Evolutionary conservation across 192 early-diverging fungal genomes (phyloP).

Genomic region (Oehlia diaphana): DNA sequence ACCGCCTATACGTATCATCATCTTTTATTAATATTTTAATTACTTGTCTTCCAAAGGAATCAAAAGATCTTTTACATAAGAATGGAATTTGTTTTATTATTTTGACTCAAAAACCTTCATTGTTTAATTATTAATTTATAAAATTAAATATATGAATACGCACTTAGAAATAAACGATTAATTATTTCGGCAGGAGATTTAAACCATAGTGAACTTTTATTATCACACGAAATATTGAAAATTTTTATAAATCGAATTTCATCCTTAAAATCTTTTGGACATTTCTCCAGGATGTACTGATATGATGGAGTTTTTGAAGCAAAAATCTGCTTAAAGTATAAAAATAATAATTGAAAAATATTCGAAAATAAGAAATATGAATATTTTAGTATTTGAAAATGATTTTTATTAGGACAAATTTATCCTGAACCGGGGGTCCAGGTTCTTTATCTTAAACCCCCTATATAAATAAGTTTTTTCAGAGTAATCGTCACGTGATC

Average conservation of each 20-base stretch:
- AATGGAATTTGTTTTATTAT: background rate
- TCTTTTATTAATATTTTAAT: background rate
- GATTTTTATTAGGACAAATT: no score
- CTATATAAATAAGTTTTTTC: no score
- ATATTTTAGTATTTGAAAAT: no score
- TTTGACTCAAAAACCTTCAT: background rate
- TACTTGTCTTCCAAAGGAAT: background rate
- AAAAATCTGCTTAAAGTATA: no score
- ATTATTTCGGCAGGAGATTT: background rate
- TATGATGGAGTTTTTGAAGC: no score
- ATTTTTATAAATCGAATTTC: background rate
- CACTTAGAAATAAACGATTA: background rate
- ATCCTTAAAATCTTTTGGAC: background rate
- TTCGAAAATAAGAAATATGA: no score
- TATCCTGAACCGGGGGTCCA: no score
- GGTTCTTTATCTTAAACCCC: no score
- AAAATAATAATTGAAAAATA: no score
- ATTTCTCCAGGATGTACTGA: background rate
- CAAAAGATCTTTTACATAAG: background rate
- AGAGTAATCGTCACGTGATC: no score
- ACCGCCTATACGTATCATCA: background rate
- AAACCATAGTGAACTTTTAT: background rate
- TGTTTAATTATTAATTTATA: background rate
- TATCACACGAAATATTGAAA: background rate
- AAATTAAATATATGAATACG: background rate